A percentile compares a stretch with the other conserved stretches of the same genome.
These are phyloP conservation scores for Rhizopus stolonifer DNA, from an alignment of 371 early-diverging fungal species.

Conservation along the genomic window DNA sequence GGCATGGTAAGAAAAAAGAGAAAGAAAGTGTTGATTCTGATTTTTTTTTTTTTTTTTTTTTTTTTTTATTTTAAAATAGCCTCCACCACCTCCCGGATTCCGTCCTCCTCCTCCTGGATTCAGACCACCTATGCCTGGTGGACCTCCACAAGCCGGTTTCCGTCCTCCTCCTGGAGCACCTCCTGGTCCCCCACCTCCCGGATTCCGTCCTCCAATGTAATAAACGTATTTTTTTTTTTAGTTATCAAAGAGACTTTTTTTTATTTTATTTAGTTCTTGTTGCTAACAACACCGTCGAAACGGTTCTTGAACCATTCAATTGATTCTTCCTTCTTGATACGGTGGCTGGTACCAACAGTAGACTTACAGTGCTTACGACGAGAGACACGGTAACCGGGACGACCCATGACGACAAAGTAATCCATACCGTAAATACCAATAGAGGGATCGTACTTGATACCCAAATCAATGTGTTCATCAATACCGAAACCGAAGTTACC, in stretches of 20 bases:
- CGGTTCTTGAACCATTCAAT: conserved; percentile 87
- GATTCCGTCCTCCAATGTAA: conserved; percentile 20
- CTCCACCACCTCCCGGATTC: conserved; percentile 63
- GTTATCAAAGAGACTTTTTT: not conserved
- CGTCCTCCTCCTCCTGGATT: conserved; percentile 61
- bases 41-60: not conserved
- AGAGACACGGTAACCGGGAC: conserved; percentile 96
- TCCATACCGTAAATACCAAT: conserved; percentile 99
- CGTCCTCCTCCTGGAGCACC: conserved; percentile 50
- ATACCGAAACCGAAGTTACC: conserved; percentile 99
- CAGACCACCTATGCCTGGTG: conserved; percentile 34
- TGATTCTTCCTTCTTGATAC: conserved; percentile 88
- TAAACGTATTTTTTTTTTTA: not conserved
- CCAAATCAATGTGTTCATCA: conserved; percentile 99
- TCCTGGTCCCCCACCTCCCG: conserved; percentile 35
- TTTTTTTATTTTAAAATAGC: conserved; percentile 19
- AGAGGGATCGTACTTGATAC: conserved; percentile 99
- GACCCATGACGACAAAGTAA: conserved; percentile 97
- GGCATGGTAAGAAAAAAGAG: conserved; percentile 26
- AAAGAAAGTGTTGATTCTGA: not conserved
- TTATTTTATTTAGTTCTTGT: conserved; percentile 52
- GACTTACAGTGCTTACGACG: conserved; percentile 91
- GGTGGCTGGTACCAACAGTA: conserved; percentile 93
- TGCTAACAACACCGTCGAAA: conserved; percentile 86
- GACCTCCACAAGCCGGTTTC: conserved; percentile 54